Base-by-base conservation (phyloP, 2,329 filamentous ascomycete species). In the Chrysoporthe deuterocubensis region DNA sequence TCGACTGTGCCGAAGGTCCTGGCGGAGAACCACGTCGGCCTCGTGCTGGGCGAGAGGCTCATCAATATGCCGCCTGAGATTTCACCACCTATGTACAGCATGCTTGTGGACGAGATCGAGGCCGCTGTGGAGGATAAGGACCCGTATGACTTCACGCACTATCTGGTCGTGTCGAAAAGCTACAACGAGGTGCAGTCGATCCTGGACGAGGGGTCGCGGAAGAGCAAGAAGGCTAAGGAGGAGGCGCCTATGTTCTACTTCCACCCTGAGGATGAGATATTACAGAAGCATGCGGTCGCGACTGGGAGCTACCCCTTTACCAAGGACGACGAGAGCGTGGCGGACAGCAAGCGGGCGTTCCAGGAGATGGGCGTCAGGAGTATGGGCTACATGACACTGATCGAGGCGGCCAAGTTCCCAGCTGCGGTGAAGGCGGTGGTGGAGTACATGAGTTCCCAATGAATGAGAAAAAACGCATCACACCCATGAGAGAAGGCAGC, bases 41-140 rank as follows among this genome's bases (percentile, higher is more conserved):
- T 99, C 18, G 87, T 99, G 40, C 84, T 99, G n/a, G 92, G 93
- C 2, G 96, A 99, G 79, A 89, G 95, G 32, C 84, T 98, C 74
- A 94, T 99, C 83, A 99, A 99, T 82, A 94, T 97, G 84, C 96
- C 96, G n/a, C 85, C 92, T 18, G 93, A 98, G 79, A 90, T 97
- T 71, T 89, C 94, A 16, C 95, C 96, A 42, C 95, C 96, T 4
- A 92, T 98, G 88, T 98, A 97, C 85, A 89, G 86, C 62, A 97
- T 97, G 93, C 87, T 99, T 62, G 83, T 92, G 61, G 94, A 98
- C 76, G 96, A 99, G 84, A 90, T 99, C 62, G 85, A 91, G 75
- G 94, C 91, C 76, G 96, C 96, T 0, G 83, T 97, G 3, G 90
- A 96, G 77, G 94, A 97, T 76, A 91, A 92, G 76, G 94, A 98